These are phyloP conservation scores for Scheffersomyces segobiensis DNA, from an alignment of 1,139 yeast species.

Conservation along the genomic window DNA sequence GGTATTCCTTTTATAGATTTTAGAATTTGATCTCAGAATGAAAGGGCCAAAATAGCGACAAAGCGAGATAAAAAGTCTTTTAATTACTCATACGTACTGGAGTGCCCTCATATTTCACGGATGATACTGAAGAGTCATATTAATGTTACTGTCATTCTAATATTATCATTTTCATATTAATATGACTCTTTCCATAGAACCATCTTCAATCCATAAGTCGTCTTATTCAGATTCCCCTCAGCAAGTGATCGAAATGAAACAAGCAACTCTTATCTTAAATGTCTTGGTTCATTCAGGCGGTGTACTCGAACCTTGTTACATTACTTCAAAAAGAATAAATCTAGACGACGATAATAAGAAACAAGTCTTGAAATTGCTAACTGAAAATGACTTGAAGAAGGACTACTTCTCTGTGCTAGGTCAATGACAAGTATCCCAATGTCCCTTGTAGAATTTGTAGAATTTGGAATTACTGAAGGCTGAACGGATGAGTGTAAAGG, in stretches of 20 bases:
- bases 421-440: slow-evolving; percentile 8
- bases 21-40: too few species aligned
- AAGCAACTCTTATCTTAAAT: slow-evolving; percentile 5
- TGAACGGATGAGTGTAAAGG: slow-evolving; percentile 4
- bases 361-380: background rate
- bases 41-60: too few species aligned
- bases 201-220: slow-evolving; percentile 1
- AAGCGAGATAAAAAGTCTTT: too few species aligned
- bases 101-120: too few species aligned
- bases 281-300: slow-evolving; percentile 8
- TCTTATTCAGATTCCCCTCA: slow-evolving; percentile 11
- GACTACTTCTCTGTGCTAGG: slow-evolving; percentile 6
- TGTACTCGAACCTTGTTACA: slow-evolving; percentile 2
- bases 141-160: too few species aligned
- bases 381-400: slow-evolving; percentile 5
- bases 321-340: slow-evolving; percentile 2
- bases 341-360: slow-evolving; percentile 3
- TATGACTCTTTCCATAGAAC: too few species aligned
- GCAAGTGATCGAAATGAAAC: slow-evolving; percentile 8
- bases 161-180: too few species aligned
- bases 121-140: too few species aligned
- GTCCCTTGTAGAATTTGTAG: slow-evolving; percentile 3
- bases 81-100: too few species aligned
- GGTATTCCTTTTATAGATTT: too few species aligned
- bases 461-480: slow-evolving; percentile 5